Percentiles rank a stretch among this genome's conserved stretches.
Conservation (phyloP, 345 rosid species). For the Euphorbia pulcherrima region DNA sequence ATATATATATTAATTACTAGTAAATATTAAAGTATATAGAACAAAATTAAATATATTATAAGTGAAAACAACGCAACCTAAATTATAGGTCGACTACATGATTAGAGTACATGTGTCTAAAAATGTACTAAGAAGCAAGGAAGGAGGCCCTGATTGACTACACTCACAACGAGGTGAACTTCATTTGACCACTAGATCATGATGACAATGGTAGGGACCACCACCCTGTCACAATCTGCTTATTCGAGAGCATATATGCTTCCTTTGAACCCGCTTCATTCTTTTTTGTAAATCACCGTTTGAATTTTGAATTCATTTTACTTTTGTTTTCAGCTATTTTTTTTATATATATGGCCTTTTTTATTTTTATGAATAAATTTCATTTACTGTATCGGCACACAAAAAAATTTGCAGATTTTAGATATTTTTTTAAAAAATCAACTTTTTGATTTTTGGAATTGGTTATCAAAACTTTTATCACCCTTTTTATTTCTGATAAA, state of each 20-base stretch:
- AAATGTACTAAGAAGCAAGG: not conserved
- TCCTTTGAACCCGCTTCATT: constrained; percentile 11
- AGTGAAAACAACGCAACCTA: too few relatives aligned
- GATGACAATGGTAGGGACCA: constrained; percentile 5
- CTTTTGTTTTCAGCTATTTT: not conserved
- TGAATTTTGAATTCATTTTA: constrained; percentile 10
- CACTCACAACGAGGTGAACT: constrained; percentile 24
- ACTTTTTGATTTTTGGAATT: constrained; percentile 12
- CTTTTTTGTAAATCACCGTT: not conserved
- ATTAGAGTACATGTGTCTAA: constrained; percentile 23
- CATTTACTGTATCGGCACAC: not conserved
- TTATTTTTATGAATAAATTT: not conserved
- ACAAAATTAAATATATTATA: too few relatives aligned
- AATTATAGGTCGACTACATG: constrained; percentile 13
- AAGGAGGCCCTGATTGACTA: constrained; percentile 29
- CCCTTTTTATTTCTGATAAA: constrained; percentile 3
- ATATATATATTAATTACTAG: too few relatives aligned
- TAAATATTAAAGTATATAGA: too few relatives aligned
- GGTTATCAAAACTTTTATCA: not conserved
- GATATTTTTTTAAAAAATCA: not conserved
- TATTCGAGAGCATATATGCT: constrained; percentile 9
- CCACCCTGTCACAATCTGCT: constrained; percentile 6
- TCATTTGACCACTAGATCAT: constrained; percentile 25
- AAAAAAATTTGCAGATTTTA: not conserved
- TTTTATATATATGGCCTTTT: not conserved